Base-by-base conservation (phyloP, 352 stramenopile species). In the Globisporangium spinosum region DNA sequence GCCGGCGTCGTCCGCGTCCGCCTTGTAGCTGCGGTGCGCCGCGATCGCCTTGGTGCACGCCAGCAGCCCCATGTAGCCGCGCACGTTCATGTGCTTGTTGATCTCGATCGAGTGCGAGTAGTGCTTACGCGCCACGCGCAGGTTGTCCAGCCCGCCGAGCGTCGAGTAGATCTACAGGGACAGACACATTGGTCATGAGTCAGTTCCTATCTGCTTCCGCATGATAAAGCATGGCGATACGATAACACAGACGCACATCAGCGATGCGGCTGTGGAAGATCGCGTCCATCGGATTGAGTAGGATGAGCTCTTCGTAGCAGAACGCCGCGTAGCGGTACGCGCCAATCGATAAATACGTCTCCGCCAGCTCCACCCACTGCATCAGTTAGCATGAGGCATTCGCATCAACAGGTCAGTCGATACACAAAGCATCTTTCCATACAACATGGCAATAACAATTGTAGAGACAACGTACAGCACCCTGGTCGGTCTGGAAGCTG, bases 281-380 rank as follows among this genome's bases (percentile, higher is more conserved):
- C 61, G 80, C 70, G 67, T 89, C 81, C 72, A 89, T 81, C 8
- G 84, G 84, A 58, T 90, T 90, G 25, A 89, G 67, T 63, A 92
- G 70, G 60, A 89, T 76, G 45, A 92, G 68, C 68, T 92, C 84
- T 49, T 92, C 84, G 65, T 88, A 92, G 71, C 84, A 92, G 62
- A 90, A 92, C 9, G 79, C 76, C 8, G 72, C 82, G 70, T 89
- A 87, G 49, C 71, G 71, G 64, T 86, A 90, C 53, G 79, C 70
- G 32, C 77, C 80, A 23, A 82, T 70, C 17, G 73, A 72, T 49
- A 89, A 59, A 62, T 92, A 87, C 59, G 75, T 77, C 65, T 90
- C 84, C 0, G 72, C 80, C 49, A 92, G 67, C 38, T 90, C 84
- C 15, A 77, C 72, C 84, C 84, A 92, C 80, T 89, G 63, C 13